Percentiles rank a stretch among this genome's conserved stretches.
Conservation (phyloP, 2,329 filamentous ascomycete genomes). For the Calonectria pseudoreteaudii region DNA sequence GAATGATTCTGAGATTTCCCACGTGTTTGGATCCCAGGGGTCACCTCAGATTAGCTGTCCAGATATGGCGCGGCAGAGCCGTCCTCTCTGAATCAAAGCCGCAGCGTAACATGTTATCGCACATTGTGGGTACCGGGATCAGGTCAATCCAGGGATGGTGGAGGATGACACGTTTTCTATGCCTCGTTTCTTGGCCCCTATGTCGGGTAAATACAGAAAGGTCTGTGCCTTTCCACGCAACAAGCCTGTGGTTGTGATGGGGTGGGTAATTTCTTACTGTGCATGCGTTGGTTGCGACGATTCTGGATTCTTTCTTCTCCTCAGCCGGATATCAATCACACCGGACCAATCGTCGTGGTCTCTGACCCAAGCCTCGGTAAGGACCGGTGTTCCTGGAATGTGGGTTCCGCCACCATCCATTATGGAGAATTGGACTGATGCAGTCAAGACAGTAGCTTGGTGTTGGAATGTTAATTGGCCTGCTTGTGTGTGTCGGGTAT, state of each 20-base stretch:
- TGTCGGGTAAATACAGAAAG: background rate
- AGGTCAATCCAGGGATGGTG: background rate
- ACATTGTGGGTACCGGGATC: background rate
- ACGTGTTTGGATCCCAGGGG: background rate
- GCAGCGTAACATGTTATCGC: background rate
- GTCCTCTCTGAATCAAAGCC: background rate
- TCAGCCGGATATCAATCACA: background rate
- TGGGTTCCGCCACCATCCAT: background rate
- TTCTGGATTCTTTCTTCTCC: slow-evolving; percentile 4
- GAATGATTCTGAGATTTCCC: background rate
- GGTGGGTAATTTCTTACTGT: background rate
- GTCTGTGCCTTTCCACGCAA: background rate
- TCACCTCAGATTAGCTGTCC: background rate
- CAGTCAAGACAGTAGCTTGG: background rate
- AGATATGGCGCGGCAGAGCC: background rate
- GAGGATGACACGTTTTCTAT: background rate
- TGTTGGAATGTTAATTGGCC: background rate
- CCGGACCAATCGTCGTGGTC: slow-evolving; percentile 4
- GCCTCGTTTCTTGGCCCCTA: background rate
- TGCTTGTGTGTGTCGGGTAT: background rate
- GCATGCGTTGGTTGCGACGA: slow-evolving; percentile 1
- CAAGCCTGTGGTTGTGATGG: background rate
- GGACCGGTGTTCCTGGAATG: background rate
- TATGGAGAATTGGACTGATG: background rate
- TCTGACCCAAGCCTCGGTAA: background rate